A percentile compares a stretch with the other conserved stretches of the same genome.
Conservation (phyloP, 2,329 filamentous ascomycete species). For the Scedosporium dehoogii region DNA sequence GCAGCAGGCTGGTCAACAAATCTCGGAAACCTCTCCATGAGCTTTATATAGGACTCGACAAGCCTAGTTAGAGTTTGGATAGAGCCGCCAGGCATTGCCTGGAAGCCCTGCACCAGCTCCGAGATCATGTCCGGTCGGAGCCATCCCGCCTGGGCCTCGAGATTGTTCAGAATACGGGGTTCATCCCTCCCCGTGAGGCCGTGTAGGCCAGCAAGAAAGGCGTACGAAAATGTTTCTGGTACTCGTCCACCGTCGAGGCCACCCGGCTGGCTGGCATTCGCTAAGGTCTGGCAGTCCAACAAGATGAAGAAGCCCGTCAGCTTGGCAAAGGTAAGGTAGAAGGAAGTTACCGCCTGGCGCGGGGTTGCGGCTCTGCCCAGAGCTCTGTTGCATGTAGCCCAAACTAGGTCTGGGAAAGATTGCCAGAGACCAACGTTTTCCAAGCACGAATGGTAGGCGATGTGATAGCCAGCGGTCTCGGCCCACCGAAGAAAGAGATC, state of each 20-base stretch:
- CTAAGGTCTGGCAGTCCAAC: slow-evolving; percentile 33
- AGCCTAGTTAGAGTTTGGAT: slow-evolving; percentile 32
- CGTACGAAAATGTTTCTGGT: slow-evolving; percentile 4
- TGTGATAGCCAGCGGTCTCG: slow-evolving; percentile 20
- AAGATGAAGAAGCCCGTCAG: slow-evolving; percentile 42
- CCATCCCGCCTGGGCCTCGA: slow-evolving; percentile 9
- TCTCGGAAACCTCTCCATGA: slow-evolving; percentile 36
- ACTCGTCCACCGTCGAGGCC: neutral
- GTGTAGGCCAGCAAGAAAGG: slow-evolving; percentile 36
- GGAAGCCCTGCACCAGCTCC: slow-evolving; percentile 34
- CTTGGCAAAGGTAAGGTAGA: slow-evolving; percentile 33
- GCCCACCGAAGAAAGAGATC: slow-evolving; percentile 34
- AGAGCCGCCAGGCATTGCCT: slow-evolving; percentile 28
- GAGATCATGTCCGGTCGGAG: slow-evolving; percentile 13
- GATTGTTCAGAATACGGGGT: slow-evolving; percentile 8
- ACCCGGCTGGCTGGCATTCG: slow-evolving; percentile 5
- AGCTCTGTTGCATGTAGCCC: slow-evolving; percentile 19
- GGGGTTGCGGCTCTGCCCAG: neutral
- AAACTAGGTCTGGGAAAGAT: slow-evolving; percentile 39
- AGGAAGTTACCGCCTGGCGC: slow-evolving; percentile 11
- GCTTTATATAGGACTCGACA: slow-evolving; percentile 25
- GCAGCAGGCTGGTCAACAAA: slow-evolving; percentile 31
- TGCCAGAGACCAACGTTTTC: slow-evolving; percentile 41
- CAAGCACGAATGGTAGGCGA: slow-evolving; percentile 31
- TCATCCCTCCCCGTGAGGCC: slow-evolving; percentile 15